Evolutionary conservation across 345 rosid genomes (phyloP).

Genomic region (Linum tenue): DNA sequence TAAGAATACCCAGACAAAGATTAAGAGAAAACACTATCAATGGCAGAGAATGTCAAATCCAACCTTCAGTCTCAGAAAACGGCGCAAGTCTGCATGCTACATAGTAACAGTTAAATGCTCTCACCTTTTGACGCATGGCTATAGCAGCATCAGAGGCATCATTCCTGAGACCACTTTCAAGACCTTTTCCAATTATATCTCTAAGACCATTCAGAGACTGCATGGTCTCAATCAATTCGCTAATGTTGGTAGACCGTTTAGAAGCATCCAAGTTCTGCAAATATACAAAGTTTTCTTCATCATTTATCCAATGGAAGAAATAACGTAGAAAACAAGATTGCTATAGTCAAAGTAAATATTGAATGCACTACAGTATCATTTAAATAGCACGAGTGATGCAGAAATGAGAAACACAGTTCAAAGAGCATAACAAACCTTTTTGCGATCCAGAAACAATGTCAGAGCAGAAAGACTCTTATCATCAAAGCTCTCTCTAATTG

Average conservation of each 20-base stretch:
- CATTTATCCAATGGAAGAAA: neutral
- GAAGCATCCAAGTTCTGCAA: slow-evolving; percentile 61
- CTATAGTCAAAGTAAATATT: neutral
- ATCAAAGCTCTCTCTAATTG: slow-evolving; percentile 72
- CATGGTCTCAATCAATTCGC: slow-evolving; percentile 55
- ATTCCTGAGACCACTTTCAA: slow-evolving; percentile 84
- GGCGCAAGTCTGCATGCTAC: slow-evolving; percentile 6
- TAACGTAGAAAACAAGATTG: neutral
- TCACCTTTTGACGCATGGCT: slow-evolving; percentile 92
- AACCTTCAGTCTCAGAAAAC: slow-evolving; percentile 10
- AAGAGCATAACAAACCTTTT: slow-evolving; percentile 36
- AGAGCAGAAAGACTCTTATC: slow-evolving; percentile 53
- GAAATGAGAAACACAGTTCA: neutral
- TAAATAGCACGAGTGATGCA: neutral
- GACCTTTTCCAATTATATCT: slow-evolving; percentile 57
- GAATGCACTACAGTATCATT: neutral
- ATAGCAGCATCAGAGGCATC: slow-evolving; percentile 97
- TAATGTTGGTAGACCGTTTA: slow-evolving; percentile 35
- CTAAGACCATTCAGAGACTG: slow-evolving; percentile 58
- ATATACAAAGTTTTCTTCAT: slow-evolving; percentile 10
- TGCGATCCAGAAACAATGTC: slow-evolving; percentile 54
- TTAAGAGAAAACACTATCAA: neutral
- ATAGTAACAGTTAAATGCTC: slow-evolving; percentile 5
- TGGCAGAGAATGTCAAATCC: slow-evolving; percentile 10
- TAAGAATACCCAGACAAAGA: slow-evolving; percentile 5